Conservation (phyloP, 305 asterid genomes). For the Fraxinus greggii region DNA sequence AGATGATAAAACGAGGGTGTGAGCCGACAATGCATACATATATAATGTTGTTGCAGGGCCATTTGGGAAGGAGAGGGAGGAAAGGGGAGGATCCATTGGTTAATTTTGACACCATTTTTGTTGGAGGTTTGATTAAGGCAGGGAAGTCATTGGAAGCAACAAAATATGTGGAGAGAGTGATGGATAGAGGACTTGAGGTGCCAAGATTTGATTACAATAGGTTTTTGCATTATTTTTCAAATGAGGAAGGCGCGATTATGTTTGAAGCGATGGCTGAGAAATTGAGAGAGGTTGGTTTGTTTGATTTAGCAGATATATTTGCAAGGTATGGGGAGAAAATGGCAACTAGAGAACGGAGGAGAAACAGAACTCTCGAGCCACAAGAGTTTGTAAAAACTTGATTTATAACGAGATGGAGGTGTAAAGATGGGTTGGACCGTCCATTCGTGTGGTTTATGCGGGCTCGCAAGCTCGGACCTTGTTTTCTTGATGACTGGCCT, state of each 20-base stretch:
- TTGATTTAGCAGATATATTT: slow-evolving; percentile 84
- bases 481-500: not conserved
- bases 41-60: slow-evolving; percentile 83
- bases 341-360: slow-evolving; percentile 86
- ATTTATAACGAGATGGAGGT: not conserved
- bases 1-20: slow-evolving; percentile 74
- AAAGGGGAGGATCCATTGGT: slow-evolving; percentile 81
- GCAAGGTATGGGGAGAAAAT: slow-evolving; percentile 74
- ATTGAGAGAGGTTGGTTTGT: slow-evolving; percentile 76
- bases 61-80: slow-evolving; percentile 85
- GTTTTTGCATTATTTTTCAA: slow-evolving; percentile 76
- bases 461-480: not conserved
- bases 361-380: slow-evolving; percentile 33
- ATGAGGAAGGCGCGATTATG: slow-evolving; percentile 79
- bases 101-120: slow-evolving; percentile 82
- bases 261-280: slow-evolving; percentile 69
- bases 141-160: slow-evolving; percentile 68
- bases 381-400: not conserved
- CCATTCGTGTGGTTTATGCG: not conserved
- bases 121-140: slow-evolving; percentile 84
- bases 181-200: slow-evolving; percentile 63
- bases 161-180: slow-evolving; percentile 76
- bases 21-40: slow-evolving; percentile 95
- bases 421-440: not conserved
- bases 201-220: slow-evolving; percentile 86